Base-by-base conservation (phyloP, 106 monocot genomes). In the Acorus gramineus region DNA sequence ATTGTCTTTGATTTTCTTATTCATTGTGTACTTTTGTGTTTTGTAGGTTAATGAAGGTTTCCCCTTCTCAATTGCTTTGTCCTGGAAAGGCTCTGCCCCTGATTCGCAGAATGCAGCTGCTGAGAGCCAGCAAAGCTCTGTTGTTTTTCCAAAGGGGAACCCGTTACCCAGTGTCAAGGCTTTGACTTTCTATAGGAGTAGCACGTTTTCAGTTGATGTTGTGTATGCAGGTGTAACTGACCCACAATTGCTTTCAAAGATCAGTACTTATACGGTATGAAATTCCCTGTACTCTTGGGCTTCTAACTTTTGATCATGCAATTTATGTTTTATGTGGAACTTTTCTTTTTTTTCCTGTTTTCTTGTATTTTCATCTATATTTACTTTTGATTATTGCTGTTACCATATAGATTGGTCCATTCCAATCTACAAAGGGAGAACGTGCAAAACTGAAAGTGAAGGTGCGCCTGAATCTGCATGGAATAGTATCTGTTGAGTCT, bases 11-110 rank as follows among this genome's bases (percentile, higher is more conserved):
- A 28, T 28, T 28, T 28, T 28, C 28, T 28, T 28, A 28, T 28
- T 28, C 28, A 28, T 28, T 28, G 28, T 1, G 28, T 28, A 9
- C 9, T 52, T 52, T 5, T 57, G 47, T 53, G 2, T 49, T 58
- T 61, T 60, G 47, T 14, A 98, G 96, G 91, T 98, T 58, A 72
- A 87, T 53, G 96, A 98, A n/a, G 83, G 83, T 61, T 91, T 85
- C 66, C 87, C 96, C 14, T 98, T 80, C 62, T 44, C 87, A 52
- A 81, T 98, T 68, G 85, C 82, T 46, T 72, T 98, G 60, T 79
- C 87, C 28, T 98, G 91, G 85, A 91, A 85, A 70, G 89, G 72
- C 11, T 59, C 75, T 61, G 60, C 60, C 5, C 58, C 80, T 42
- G 87, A 85, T 11, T 71, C 78, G 10, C 53, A 71, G 46, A 79